Evolutionary conservation across 768 basidiomycete genomes (phyloP).

Genomic region (Tricholoma bakamatsutake): DNA sequence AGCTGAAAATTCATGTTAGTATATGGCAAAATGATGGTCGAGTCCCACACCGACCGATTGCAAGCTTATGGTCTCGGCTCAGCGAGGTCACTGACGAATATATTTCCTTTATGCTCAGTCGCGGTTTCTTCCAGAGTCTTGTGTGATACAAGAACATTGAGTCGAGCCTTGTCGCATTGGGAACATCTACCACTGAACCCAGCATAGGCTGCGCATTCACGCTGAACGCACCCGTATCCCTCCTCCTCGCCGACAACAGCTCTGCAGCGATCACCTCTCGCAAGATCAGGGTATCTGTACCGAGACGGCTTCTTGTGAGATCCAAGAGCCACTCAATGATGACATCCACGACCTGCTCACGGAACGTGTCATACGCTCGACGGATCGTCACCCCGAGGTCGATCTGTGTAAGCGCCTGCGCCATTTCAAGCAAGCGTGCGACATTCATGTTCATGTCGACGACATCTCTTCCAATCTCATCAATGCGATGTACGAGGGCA

Average conservation of each 20-base stretch:
- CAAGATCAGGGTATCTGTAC: conserved; percentile 58
- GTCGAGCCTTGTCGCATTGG: conserved; percentile 44
- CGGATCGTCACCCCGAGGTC: conserved; percentile 90
- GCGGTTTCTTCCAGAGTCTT: conserved; percentile 78
- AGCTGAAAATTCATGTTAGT: conserved; percentile 35
- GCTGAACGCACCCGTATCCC: conserved; percentile 42
- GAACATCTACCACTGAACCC: conserved; percentile 32
- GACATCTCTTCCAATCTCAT: conserved; percentile 77
- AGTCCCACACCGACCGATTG: conserved; percentile 54
- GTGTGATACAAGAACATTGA: conserved; percentile 81
- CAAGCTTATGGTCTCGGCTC: conserved; percentile 68
- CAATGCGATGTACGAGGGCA: conserved; percentile 53
- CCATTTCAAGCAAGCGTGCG: conserved; percentile 62
- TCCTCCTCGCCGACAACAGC: conserved; percentile 54
- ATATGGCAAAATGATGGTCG: neutral
- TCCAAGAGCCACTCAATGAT: conserved; percentile 86
- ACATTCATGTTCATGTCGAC: conserved; percentile 66
- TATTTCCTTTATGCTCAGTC: conserved; percentile 75
- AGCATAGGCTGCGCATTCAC: conserved; percentile 31
- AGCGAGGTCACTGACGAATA: conserved; percentile 71
- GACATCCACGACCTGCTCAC: conserved; percentile 78
- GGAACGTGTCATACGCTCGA: conserved; percentile 80
- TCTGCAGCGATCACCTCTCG: conserved; percentile 71
- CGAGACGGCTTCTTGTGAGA: conserved; percentile 66
- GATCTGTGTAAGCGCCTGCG: conserved; percentile 75